Conservation (phyloP, 495 filamentous ascomycete genomes). For the Trichocladium antarcticum region DNA sequence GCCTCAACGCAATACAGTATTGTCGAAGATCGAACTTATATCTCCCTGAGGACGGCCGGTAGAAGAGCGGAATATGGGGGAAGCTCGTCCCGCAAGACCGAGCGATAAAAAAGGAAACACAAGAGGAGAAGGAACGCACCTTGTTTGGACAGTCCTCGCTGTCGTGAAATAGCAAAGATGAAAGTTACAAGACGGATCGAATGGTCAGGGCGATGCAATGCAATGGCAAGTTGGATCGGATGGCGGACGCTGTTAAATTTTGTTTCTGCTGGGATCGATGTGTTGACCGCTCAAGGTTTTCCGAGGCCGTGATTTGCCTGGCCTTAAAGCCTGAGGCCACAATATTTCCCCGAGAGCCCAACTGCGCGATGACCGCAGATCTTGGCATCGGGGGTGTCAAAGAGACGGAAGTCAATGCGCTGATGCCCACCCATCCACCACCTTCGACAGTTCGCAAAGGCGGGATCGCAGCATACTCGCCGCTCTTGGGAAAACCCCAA, state of each 20-base stretch:
- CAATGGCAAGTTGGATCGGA: slow-evolving; percentile 1
- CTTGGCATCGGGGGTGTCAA: slow-evolving; percentile 14
- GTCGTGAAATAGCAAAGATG: slow-evolving; percentile 6
- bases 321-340: no score
- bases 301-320: no score
- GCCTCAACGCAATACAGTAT: no score
- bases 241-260: slow-evolving; percentile 4
- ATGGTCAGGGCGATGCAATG: slow-evolving; percentile 8
- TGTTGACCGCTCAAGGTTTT: background rate
- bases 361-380: background rate
- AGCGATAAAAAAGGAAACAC: no score
- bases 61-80: no score
- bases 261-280: background rate
- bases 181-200: slow-evolving; percentile 19
- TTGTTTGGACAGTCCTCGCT: background rate
- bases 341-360: background rate
- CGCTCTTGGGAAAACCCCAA: background rate
- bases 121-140: slow-evolving; percentile 9
- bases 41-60: no score
- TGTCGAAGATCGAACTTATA: no score
- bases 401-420: background rate
- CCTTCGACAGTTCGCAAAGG: background rate
- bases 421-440: slow-evolving; percentile 6
- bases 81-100: no score
- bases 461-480: background rate